Base-by-base conservation (phyloP, 768 basidiomycete genomes). In the Lactifluus pinguis region DNA sequence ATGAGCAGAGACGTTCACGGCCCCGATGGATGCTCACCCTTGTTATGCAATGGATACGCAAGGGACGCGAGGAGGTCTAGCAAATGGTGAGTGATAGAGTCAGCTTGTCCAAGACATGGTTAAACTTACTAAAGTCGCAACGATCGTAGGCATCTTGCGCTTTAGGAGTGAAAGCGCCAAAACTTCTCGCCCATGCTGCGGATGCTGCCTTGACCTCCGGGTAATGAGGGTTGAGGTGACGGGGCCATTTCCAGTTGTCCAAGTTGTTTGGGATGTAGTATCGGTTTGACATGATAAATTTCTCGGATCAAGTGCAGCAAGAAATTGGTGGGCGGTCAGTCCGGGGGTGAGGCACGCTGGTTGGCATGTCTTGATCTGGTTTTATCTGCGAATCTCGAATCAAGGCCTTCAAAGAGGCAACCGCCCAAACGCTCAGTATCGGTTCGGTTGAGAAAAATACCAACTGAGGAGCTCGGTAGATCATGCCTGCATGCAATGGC, bases 161-260 rank as follows among this genome's bases (percentile, higher is more conserved):
- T 48, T 64, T 61, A 11, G 61, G 53, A 39, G 56, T 59, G 54
- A 69, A 69, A 6, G 68, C 67, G 36, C 63, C 57, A 55, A 69
- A 69, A 17, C 65, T 57, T 9, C 68, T 59, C 11, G 57, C 58
- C 69, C 69, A 69, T 9, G 56, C 62, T 25, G 62, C 50, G 0
- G 68, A 68, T 44, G 60, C 66, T 11, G 65, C 63, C 49, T 66
- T 68, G 47, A 56, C 67, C 39, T 61, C 61, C 2, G 60, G 53
- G 47, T 68, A 69, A 47, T 69, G 49, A 11, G 66, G 65, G 29
- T 69, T 69, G 36, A 69, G 36, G 19, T 50, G 54, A 42, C 69
- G 69, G 11, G 63, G 64, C 69, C 68, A 69, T 36, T 68, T 66
- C 69, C 69, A 69, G 36, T 48, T 48, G 15, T 53, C 39, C 48